Percentiles rank a stretch among this genome's conserved stretches.
Evolutionary conservation across 1,284 basidiomycete species (phyloP).

Genomic region (Rhodofomes roseus): DNA sequence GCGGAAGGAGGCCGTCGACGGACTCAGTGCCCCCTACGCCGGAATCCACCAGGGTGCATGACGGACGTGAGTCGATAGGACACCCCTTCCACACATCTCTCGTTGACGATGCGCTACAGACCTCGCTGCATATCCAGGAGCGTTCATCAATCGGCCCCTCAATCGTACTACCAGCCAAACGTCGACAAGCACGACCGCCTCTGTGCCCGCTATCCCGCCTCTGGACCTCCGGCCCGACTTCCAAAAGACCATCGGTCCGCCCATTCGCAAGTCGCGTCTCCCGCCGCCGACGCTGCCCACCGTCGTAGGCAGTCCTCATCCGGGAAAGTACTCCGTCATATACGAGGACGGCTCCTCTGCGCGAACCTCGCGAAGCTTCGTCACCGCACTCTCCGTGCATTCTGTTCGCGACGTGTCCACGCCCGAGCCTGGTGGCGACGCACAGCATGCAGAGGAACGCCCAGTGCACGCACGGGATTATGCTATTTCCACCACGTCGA

Average conservation of each 20-base stretch:
- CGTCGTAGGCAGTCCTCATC: conserved; percentile 22
- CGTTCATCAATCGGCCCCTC: conserved; percentile 52
- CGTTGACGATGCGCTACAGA: neutral
- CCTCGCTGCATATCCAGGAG: conserved; percentile 16
- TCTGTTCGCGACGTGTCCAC: conserved; percentile 21
- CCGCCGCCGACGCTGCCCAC: conserved; percentile 25
- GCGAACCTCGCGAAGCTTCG: conserved; percentile 52
- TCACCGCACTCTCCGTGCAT: conserved; percentile 46
- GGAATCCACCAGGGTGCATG: conserved; percentile 23
- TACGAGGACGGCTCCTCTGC: conserved; percentile 38
- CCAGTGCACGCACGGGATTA: conserved; percentile 8
- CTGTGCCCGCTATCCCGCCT: conserved; percentile 46
- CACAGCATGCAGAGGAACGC: conserved; percentile 1
- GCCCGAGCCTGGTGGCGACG: conserved; percentile 6
- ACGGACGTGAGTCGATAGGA: conserved; percentile 11
- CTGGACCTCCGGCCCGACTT: conserved; percentile 55
- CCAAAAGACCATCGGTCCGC: conserved; percentile 38
- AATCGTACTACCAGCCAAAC: conserved; percentile 54
- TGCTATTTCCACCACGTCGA: conserved; percentile 4
- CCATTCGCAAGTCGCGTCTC: conserved; percentile 29
- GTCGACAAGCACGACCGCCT: conserved; percentile 46
- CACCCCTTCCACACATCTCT: neutral
- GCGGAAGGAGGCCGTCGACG: conserved; percentile 18
- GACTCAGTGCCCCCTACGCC: conserved; percentile 29
- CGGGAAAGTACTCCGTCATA: conserved; percentile 28